A percentile compares a stretch with the other conserved stretches of the same genome.
These are phyloP conservation scores for Xeromyces bisporus DNA, from an alignment of 495 filamentous ascomycete genomes.

Conservation along the genomic window DNA sequence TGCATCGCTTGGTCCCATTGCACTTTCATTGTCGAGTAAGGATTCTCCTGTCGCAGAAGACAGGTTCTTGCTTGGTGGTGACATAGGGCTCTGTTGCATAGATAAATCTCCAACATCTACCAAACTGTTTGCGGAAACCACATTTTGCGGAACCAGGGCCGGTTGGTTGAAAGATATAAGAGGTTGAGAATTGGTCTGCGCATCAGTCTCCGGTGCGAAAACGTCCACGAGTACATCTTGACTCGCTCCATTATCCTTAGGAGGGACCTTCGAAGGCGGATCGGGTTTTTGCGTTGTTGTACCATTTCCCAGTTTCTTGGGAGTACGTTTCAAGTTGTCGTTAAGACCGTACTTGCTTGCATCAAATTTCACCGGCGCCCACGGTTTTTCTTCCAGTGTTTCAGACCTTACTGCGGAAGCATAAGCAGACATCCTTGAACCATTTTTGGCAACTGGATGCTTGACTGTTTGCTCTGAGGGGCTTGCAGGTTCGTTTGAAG, in stretches of 20 bases:
- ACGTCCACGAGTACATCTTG: constrained; percentile 6
- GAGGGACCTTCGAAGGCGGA: not conserved
- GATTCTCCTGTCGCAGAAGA: not conserved
- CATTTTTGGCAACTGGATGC: not conserved
- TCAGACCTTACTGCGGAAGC: not conserved
- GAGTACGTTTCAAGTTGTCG: not conserved
- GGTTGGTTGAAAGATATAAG: constrained; percentile 5
- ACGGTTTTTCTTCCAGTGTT: not conserved
- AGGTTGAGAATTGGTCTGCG: constrained; percentile 1
- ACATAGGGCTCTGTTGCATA: not conserved
- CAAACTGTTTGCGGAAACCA: not conserved
- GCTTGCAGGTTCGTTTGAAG: not conserved
- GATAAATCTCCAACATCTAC: not conserved
- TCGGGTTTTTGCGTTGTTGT: not conserved
- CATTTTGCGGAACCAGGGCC: constrained; percentile 4
- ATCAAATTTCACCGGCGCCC: constrained; percentile 4
- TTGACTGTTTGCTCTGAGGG: not conserved
- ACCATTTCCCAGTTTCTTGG: not conserved
- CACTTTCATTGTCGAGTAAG: not conserved
- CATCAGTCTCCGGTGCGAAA: not conserved
- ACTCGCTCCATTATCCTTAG: constrained; percentile 1
- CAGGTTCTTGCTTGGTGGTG: not conserved
- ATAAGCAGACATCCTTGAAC: not conserved
- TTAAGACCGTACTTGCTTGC: constrained; percentile 6
- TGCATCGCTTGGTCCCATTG: not conserved